phyloP scores from a whole-genome alignment of 2,329 filamentous ascomycete genomes.

The Claviceps spartinae region DNA sequence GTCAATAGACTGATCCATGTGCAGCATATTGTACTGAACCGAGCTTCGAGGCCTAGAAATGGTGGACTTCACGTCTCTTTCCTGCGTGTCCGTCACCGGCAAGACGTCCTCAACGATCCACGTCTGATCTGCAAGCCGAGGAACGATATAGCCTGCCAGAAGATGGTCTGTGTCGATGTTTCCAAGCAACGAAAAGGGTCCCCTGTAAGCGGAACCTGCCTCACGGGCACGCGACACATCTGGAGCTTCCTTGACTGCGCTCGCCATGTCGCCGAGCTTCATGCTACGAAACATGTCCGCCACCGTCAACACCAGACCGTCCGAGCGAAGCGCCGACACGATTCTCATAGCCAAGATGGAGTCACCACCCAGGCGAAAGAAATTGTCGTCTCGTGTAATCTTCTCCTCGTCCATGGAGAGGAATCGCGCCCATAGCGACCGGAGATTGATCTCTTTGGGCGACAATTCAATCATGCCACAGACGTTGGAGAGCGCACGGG shows the following conservation, averaged over 20 bases:
- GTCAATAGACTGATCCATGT: slow-evolving; percentile 40
- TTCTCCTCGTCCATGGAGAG: slow-evolving; percentile 29
- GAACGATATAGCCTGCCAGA: slow-evolving; percentile 32
- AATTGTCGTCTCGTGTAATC: slow-evolving; percentile 41
- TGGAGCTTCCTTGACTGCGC: slow-evolving; percentile 22
- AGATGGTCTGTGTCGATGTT: slow-evolving; percentile 27
- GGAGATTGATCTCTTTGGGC: slow-evolving; percentile 18
- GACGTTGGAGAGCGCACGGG: neutral
- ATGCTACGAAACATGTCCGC: slow-evolving; percentile 39
- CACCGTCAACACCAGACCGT: slow-evolving; percentile 36
- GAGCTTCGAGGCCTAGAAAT: slow-evolving; percentile 45
- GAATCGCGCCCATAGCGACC: slow-evolving; percentile 34
- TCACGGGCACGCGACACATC: neutral
- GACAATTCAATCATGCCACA: neutral
- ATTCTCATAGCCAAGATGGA: slow-evolving; percentile 49
- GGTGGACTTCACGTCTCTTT: slow-evolving; percentile 45
- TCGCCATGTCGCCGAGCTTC: slow-evolving; percentile 39
- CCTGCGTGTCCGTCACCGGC: slow-evolving; percentile 44
- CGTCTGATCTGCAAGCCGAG: slow-evolving; percentile 34
- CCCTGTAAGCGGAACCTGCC: neutral
- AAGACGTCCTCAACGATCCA: slow-evolving; percentile 42
- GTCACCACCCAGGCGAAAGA: slow-evolving; percentile 47
- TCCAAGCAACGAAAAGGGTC: slow-evolving; percentile 33
- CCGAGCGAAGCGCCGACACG: slow-evolving; percentile 37
- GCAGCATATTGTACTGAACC: slow-evolving; percentile 50